These are phyloP conservation scores for Vicia sativa DNA, from an alignment of 306 rosid species.

Conservation along the genomic window DNA sequence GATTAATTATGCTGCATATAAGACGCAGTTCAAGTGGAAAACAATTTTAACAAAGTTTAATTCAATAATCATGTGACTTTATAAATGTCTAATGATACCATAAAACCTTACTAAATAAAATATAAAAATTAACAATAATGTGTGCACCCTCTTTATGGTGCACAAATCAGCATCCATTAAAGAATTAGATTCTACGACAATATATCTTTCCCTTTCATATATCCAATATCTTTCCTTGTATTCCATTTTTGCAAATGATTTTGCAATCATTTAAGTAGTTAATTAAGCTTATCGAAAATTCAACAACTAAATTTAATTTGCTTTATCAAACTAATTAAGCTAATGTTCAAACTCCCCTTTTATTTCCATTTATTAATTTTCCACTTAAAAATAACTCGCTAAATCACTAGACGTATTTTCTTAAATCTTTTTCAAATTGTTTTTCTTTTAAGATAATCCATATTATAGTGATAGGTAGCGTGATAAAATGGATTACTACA, in stretches of 20 bases:
- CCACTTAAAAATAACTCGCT: no score
- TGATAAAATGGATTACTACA: no score
- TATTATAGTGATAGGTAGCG: no score
- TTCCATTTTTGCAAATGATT: constrained; percentile 27
- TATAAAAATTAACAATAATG: not conserved
- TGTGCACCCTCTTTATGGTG: constrained; percentile 36
- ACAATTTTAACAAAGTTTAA: not conserved
- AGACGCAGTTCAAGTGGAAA: constrained; percentile 2
- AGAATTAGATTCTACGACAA: constrained; percentile 37
- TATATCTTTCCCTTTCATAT: constrained; percentile 1
- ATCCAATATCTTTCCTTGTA: constrained; percentile 6
- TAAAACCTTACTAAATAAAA: not conserved
- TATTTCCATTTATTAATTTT: not conserved
- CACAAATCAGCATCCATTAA: constrained; percentile 28
- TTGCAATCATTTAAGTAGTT: not conserved
- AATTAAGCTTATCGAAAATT: not conserved
- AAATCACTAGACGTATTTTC: no score
- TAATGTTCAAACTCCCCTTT: not conserved
- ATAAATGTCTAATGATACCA: not conserved
- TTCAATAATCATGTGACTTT: not conserved
- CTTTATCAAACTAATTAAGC: constrained; percentile 21
- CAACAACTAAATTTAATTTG: constrained; percentile 5
- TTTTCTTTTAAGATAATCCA: no score
- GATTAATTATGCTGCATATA: constrained; percentile 15
- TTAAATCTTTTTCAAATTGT: no score